These are phyloP conservation scores for Letharia lupina DNA, from an alignment of 495 filamentous ascomycete genomes.

Conservation along the genomic window DNA sequence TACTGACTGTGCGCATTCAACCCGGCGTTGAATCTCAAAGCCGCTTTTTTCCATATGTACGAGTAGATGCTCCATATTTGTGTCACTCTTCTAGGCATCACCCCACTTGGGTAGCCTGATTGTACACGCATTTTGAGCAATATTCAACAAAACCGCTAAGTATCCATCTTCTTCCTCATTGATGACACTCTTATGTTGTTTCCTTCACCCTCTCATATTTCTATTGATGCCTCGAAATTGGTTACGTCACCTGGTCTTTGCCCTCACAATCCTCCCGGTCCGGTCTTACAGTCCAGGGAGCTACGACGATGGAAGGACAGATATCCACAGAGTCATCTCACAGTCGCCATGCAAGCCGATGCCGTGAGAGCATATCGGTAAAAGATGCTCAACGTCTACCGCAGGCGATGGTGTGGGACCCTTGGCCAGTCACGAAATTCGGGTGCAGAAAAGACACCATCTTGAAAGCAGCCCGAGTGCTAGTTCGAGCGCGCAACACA, in stretches of 20 bases:
- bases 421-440: slow-evolving; percentile 8
- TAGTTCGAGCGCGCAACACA: slow-evolving; percentile 8
- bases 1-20: background rate
- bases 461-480: background rate
- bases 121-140: background rate
- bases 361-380: background rate
- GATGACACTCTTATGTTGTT: background rate
- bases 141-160: background rate
- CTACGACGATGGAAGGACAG: background rate
- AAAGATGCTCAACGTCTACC: background rate
- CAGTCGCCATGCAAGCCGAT: background rate
- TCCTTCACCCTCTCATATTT: background rate
- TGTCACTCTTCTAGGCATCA: no score
- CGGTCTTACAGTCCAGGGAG: background rate
- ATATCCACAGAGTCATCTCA: background rate
- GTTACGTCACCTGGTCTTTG: background rate
- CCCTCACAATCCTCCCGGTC: background rate
- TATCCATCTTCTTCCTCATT: background rate
- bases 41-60: background rate
- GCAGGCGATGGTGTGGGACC: background rate
- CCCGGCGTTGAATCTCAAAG: background rate
- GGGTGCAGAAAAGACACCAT: background rate
- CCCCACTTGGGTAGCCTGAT: no score
- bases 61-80: no score
- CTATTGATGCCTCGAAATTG: background rate